Percentiles rank a stretch among this genome's conserved stretches.
Evolutionary conservation across 305 asterid genomes (phyloP).

Genomic region (Fraxinus velutina): DNA sequence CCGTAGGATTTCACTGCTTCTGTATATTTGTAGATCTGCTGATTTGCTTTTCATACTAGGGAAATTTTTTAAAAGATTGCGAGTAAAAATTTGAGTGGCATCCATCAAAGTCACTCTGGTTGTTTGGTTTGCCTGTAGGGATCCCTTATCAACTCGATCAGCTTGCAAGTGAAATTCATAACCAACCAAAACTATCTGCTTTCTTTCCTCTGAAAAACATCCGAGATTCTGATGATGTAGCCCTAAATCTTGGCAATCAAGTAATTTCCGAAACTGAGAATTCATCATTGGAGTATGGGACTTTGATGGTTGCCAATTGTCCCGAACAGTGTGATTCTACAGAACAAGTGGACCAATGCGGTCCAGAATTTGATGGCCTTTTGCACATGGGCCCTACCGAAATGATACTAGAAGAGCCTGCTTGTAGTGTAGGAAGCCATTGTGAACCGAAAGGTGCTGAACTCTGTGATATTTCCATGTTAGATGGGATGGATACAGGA

Average conservation of each 20-base stretch:
- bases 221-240: slow-evolving; percentile 33
- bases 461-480: slow-evolving; percentile 36
- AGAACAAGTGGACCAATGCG: slow-evolving; percentile 33
- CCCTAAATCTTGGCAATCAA: slow-evolving; percentile 31
- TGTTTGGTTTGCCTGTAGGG: slow-evolving; percentile 51
- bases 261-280: slow-evolving; percentile 29
- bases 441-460: slow-evolving; percentile 39
- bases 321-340: slow-evolving; percentile 36
- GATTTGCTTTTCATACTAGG: slow-evolving; percentile 11
- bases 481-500: slow-evolving; percentile 35
- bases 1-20: slow-evolving; percentile 3
- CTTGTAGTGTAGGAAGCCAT: slow-evolving; percentile 43
- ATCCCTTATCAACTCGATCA: slow-evolving; percentile 86
- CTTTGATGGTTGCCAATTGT: slow-evolving; percentile 28
- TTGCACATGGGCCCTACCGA: slow-evolving; percentile 29
- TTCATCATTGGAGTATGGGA: slow-evolving; percentile 23
- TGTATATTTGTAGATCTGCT: slow-evolving; percentile 10
- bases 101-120: slow-evolving; percentile 10
- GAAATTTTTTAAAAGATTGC: slow-evolving; percentile 5
- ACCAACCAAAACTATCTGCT: slow-evolving; percentile 76
- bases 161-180: slow-evolving; percentile 51
- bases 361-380: slow-evolving; percentile 30
- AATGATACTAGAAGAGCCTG: slow-evolving; percentile 40
- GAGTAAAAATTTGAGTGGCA: not conserved
- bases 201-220: slow-evolving; percentile 55